These are phyloP conservation scores for Pseudogymnoascus sp. DNA, from an alignment of 2,329 filamentous ascomycete species.

Conservation along the genomic window DNA sequence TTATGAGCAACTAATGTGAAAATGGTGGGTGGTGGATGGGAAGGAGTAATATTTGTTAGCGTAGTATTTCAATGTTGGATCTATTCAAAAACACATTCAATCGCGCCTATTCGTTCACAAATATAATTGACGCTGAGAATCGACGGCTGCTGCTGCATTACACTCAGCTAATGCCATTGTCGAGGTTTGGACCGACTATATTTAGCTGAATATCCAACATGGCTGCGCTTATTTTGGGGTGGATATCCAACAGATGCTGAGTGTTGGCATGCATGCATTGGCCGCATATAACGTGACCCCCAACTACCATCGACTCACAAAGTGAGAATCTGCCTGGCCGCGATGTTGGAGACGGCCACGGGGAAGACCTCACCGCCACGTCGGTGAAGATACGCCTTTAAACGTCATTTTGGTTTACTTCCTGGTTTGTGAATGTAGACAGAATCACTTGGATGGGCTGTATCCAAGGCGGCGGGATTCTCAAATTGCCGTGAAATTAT, in stretches of 20 bases:
- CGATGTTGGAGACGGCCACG: neutral
- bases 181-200: neutral
- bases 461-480: neutral
- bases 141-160: neutral
- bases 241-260: neutral
- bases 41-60: neutral
- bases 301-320: neutral
- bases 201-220: neutral
- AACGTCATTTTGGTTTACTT: neutral
- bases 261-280: neutral
- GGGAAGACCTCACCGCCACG: neutral
- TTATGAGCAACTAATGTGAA: neutral
- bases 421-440: neutral
- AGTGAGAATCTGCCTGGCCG: neutral
- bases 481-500: neutral
- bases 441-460: neutral
- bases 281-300: neutral
- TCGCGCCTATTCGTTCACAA: neutral
- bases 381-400: neutral
- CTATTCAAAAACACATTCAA: neutral
- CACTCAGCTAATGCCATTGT: neutral
- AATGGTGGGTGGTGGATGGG: neutral
- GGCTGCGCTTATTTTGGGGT: neutral
- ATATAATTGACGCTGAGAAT: neutral
- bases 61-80: neutral